Conservation (phyloP, 371 early-diverging fungal species). For the Mucor lusitanicus region DNA sequence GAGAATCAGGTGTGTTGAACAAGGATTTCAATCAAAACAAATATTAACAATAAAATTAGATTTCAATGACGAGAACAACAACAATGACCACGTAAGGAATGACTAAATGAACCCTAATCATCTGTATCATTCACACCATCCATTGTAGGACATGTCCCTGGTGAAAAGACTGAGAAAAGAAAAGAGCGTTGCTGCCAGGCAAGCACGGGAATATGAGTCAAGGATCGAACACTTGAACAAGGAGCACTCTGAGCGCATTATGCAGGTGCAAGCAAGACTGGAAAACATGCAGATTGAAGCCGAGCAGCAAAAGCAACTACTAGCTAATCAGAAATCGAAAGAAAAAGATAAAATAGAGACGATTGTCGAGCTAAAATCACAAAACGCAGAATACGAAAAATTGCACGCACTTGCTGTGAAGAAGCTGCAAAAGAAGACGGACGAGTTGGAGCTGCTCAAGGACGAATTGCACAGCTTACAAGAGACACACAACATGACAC, state of each 20-base stretch:
- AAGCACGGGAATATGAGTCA: slow-evolving; percentile 4
- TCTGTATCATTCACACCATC: not conserved
- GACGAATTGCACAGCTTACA: not conserved
- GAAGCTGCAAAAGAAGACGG: slow-evolving; percentile 15
- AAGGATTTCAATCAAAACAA: slow-evolving; percentile 1
- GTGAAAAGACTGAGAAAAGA: not conserved
- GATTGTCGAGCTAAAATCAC: slow-evolving; percentile 16
- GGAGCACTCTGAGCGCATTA: slow-evolving; percentile 8
- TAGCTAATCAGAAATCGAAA: slow-evolving; percentile 12
- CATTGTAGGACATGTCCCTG: not conserved
- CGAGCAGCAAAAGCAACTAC: slow-evolving; percentile 8
- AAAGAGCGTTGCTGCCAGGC: not conserved
- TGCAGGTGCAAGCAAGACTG: slow-evolving; percentile 17
- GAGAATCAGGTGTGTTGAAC: slow-evolving; percentile 6
- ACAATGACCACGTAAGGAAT: slow-evolving; percentile 1
- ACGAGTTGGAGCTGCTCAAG: slow-evolving; percentile 1
- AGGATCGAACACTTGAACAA: not conserved
- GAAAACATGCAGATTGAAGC: slow-evolving; percentile 18
- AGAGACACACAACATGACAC: not conserved
- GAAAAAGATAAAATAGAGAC: slow-evolving; percentile 22
- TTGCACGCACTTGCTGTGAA: not conserved
- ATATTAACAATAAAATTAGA: not conserved
- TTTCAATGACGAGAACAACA: slow-evolving; percentile 1
- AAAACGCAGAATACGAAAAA: not conserved
- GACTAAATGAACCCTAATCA: not conserved